Evolutionary conservation across 2,329 filamentous ascomycete species (phyloP).

Genomic region (Calonectria henricotiae): DNA sequence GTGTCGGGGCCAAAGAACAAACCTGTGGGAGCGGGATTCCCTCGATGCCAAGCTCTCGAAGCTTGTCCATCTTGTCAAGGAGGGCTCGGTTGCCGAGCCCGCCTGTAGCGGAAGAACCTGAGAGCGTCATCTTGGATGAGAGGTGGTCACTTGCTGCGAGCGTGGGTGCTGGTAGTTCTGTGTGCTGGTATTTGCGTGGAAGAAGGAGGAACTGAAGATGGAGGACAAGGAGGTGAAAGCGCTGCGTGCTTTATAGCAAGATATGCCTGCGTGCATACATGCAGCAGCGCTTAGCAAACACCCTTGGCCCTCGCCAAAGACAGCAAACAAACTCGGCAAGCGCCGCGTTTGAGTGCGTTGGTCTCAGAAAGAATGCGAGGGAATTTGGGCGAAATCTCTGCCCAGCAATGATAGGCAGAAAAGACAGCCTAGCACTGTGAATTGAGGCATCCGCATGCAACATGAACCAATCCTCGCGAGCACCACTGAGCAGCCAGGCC

Average conservation of each 20-base stretch:
- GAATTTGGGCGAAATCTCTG: not conserved
- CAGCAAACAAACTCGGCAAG: not conserved
- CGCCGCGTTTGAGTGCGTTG: not conserved
- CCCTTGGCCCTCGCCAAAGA: not conserved
- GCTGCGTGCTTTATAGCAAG: not conserved
- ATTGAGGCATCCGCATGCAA: not conserved
- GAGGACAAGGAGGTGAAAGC: not conserved
- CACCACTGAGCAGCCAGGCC: not conserved
- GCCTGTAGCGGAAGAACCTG: conserved; percentile 20
- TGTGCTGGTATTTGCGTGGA: not conserved
- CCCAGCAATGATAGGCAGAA: not conserved
- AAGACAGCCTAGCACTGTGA: not conserved
- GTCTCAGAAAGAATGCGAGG: conserved; percentile 9
- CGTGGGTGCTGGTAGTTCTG: not conserved
- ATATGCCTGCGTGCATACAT: not conserved
- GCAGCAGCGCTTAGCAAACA: not conserved
- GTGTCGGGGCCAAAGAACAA: not conserved
- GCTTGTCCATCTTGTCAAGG: conserved; percentile 60
- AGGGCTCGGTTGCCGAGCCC: conserved; percentile 49
- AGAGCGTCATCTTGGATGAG: conserved; percentile 31
- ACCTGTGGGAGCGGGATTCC: conserved; percentile 71
- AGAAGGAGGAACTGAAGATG: conserved; percentile 3
- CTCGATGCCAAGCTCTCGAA: conserved; percentile 61
- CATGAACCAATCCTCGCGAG: not conserved
- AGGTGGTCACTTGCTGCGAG: not conserved